These are phyloP conservation scores for Coemansia biformis DNA, from an alignment of 192 early-diverging fungal species.

Conservation along the genomic window DNA sequence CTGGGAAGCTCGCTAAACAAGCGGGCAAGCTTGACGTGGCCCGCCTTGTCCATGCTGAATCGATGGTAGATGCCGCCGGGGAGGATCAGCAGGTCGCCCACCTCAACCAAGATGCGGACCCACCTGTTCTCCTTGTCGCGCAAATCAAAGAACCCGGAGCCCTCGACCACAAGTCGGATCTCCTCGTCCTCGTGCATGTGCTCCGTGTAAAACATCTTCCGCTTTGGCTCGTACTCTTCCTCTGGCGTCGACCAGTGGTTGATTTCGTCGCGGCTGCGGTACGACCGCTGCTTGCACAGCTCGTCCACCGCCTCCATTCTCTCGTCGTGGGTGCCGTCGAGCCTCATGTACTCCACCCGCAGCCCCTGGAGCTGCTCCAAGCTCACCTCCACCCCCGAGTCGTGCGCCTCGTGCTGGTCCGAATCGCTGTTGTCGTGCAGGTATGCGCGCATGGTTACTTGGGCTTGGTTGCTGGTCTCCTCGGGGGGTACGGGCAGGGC, in stretches of 20 bases:
- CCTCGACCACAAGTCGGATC: conserved; percentile 86
- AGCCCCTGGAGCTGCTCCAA: conserved; percentile 59
- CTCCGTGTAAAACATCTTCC: conserved; percentile 90
- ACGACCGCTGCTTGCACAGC: conserved; percentile 68
- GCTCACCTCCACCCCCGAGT: conserved; percentile 60
- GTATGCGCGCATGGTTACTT: conserved; percentile 77
- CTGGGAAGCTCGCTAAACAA: too few species aligned
- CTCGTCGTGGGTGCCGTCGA: conserved; percentile 52
- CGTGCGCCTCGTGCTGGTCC: conserved; percentile 80
- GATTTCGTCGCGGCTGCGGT: conserved; percentile 92
- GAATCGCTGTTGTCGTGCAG: conserved; percentile 59
- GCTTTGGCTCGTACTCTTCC: conserved; percentile 85
- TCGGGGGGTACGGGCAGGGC: too few species aligned
- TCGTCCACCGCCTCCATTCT: conserved; percentile 58
- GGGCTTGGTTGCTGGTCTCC: too few species aligned
- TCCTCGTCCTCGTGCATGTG: conserved; percentile 98
- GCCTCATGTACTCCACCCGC: conserved; percentile 70
- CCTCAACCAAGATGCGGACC: conserved; percentile 76
- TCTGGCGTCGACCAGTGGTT: conserved; percentile 71
- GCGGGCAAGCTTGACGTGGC: too few species aligned
- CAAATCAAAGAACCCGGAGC: conserved; percentile 90
- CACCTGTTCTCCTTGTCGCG: conserved; percentile 61
- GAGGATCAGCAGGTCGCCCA: conserved; percentile 81
- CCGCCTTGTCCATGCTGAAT: conserved; percentile 90
- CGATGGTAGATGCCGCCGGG: conserved; percentile 95